phyloP scores from a whole-genome alignment of 2,329 filamentous ascomycete species.

The Monosporascus ibericus region DNA sequence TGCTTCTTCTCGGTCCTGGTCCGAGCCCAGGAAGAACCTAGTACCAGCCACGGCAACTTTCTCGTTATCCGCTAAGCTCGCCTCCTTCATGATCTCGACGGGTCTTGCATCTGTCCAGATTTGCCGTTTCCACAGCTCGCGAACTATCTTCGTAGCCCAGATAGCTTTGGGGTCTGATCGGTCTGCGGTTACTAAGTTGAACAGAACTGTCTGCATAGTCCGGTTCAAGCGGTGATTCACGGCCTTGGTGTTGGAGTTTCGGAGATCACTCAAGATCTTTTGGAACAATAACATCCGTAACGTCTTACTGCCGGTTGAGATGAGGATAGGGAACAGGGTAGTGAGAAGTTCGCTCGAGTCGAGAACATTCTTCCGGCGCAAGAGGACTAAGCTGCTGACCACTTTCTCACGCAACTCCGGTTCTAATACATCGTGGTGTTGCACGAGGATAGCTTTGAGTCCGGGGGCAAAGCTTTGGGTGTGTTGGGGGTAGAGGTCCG shows the following conservation, averaged over 20 bases:
- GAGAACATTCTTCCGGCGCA: constrained; percentile 87
- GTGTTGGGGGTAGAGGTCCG: constrained; percentile 84
- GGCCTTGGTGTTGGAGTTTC: constrained; percentile 77
- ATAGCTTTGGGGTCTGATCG: constrained; percentile 78
- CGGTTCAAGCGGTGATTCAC: constrained; percentile 91
- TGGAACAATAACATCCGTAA: constrained; percentile 71
- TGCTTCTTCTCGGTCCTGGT: constrained; percentile 89
- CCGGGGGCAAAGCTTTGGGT: constrained; percentile 73
- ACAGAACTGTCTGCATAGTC: constrained; percentile 87
- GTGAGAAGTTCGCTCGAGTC: constrained; percentile 79
- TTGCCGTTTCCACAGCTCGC: constrained; percentile 93
- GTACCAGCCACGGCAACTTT: constrained; percentile 87
- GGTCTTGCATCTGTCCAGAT: constrained; percentile 93
- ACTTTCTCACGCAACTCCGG: constrained; percentile 88
- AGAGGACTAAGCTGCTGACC: constrained; percentile 79
- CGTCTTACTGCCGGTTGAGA: constrained; percentile 86
- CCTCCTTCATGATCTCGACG: constrained; percentile 98
- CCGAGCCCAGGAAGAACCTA: constrained; percentile 90
- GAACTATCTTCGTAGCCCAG: constrained; percentile 92
- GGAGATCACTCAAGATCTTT: constrained; percentile 87
- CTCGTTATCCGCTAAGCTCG: constrained; percentile 80
- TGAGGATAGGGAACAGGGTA: constrained; percentile 88
- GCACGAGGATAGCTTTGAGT: constrained; percentile 70
- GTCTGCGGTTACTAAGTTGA: constrained; percentile 85
- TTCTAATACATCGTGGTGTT: constrained; percentile 78